A percentile compares a stretch with the other conserved stretches of the same genome.
Evolutionary conservation across 2,329 filamentous ascomycete species (phyloP).

Genomic region (Cercospora sp.): DNA sequence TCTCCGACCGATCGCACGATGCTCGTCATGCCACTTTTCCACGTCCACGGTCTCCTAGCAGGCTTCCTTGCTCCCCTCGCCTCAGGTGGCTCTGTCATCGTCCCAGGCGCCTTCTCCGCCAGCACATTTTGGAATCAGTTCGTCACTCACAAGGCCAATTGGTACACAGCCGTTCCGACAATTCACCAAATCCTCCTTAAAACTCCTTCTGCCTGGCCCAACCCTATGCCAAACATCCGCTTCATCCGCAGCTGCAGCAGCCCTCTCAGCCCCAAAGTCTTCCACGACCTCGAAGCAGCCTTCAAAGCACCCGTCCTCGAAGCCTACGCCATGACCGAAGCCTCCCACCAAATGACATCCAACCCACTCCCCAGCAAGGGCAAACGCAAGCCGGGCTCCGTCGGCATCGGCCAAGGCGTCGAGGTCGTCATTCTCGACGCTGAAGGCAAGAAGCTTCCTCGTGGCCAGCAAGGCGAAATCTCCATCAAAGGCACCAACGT

Average conservation of each 20-base stretch:
- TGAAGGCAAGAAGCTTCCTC: constrained; percentile 65
- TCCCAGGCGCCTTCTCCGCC: constrained; percentile 77
- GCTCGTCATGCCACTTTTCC: constrained; percentile 88
- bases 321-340: constrained; percentile 92
- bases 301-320: constrained; percentile 81
- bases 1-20: constrained; percentile 72
- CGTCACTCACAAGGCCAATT: constrained; percentile 71
- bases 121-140: constrained; percentile 82
- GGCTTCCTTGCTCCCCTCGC: constrained; percentile 75
- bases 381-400: constrained; percentile 76
- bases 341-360: constrained; percentile 80
- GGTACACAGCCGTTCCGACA: constrained; percentile 91
- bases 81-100: constrained; percentile 75
- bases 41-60: constrained; percentile 84
- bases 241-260: constrained; percentile 89
- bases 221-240: constrained; percentile 69
- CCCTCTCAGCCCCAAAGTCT: constrained; percentile 76
- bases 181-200: constrained; percentile 88
- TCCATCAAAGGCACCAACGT: constrained; percentile 81
- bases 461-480: constrained; percentile 75
- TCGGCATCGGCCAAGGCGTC: constrained; percentile 80
- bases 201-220: constrained; percentile 60
- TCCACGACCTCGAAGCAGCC: constrained; percentile 73
- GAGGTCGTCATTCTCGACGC: constrained; percentile 75
- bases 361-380: constrained; percentile 58